Evolutionary conservation across 148 eudicot genomes (phyloP).

Genomic region (Rhododendron henanense): DNA sequence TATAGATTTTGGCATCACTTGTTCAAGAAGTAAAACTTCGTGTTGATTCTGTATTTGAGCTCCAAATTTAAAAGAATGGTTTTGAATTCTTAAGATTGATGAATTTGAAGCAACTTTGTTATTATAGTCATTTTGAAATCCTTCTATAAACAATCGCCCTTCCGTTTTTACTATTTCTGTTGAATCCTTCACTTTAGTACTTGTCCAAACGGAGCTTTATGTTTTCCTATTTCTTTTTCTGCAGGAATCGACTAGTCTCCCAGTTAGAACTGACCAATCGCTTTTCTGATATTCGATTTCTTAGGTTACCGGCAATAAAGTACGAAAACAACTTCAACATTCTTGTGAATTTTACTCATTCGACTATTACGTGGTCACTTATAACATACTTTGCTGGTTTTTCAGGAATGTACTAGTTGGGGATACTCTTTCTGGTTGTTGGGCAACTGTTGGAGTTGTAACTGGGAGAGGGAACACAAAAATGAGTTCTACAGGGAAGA

Average conservation of each 20-base stretch:
- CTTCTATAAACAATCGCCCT: background rate
- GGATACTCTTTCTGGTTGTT: constrained; percentile 84
- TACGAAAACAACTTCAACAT: constrained; percentile 21
- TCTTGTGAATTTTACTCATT: background rate
- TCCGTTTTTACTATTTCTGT: background rate
- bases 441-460: constrained; percentile 93
- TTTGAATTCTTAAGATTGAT: background rate
- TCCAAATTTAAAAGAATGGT: background rate
- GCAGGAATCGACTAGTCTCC: constrained; percentile 77
- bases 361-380: background rate
- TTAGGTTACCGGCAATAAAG: constrained; percentile 80
- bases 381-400: constrained; percentile 6
- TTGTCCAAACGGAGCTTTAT: background rate
- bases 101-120: background rate
- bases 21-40: background rate
- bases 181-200: background rate
- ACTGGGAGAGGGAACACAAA: constrained; percentile 60
- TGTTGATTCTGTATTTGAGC: background rate
- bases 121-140: background rate
- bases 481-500: constrained; percentile 68
- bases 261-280: constrained; percentile 62
- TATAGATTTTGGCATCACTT: background rate
- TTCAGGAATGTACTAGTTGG: constrained; percentile 74
- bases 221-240: background rate
- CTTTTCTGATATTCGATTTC: constrained; percentile 80